Evolutionary conservation across 2,329 filamentous ascomycete species (phyloP).

Genomic region (Calonectria multiphialidica): DNA sequence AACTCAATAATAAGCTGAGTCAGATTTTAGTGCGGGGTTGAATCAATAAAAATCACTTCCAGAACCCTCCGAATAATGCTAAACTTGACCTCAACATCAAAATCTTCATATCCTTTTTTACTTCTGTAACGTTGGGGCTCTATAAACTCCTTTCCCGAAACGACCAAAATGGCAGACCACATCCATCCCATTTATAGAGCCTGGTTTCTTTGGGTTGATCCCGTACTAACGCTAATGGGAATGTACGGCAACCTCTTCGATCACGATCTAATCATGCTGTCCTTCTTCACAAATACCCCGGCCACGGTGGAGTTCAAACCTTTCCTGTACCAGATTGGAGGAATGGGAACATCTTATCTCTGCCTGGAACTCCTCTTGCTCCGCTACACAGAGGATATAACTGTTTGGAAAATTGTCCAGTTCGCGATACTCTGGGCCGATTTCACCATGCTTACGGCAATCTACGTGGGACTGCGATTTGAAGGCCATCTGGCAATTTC

Average conservation of each 20-base stretch:
- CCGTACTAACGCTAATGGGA: conserved; percentile 30
- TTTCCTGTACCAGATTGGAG: conserved; percentile 41
- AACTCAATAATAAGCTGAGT: neutral
- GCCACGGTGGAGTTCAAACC: conserved; percentile 26
- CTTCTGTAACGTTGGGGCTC: neutral
- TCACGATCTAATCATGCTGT: conserved; percentile 27
- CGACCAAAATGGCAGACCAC: conserved; percentile 18
- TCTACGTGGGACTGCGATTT: conserved; percentile 28
- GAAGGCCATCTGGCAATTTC: conserved; percentile 18
- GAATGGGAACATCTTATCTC: conserved; percentile 35
- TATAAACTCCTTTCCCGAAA: neutral
- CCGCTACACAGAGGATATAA: conserved; percentile 37
- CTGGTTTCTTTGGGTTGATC: conserved; percentile 42
- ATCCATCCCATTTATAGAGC: conserved; percentile 33
- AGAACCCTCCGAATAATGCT: neutral
- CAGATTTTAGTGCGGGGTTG: neutral
- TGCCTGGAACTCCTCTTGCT: conserved; percentile 22
- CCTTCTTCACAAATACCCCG: conserved; percentile 24
- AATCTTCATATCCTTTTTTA: neutral
- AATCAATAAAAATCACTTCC: neutral
- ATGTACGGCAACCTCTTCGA: conserved; percentile 35
- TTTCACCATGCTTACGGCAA: conserved; percentile 35
- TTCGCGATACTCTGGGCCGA: conserved; percentile 32
- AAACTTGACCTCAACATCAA: neutral
- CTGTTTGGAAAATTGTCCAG: conserved; percentile 38